Evolutionary conservation across 2,329 filamentous ascomycete genomes (phyloP).

Genomic region (Aspergillus texensis): DNA sequence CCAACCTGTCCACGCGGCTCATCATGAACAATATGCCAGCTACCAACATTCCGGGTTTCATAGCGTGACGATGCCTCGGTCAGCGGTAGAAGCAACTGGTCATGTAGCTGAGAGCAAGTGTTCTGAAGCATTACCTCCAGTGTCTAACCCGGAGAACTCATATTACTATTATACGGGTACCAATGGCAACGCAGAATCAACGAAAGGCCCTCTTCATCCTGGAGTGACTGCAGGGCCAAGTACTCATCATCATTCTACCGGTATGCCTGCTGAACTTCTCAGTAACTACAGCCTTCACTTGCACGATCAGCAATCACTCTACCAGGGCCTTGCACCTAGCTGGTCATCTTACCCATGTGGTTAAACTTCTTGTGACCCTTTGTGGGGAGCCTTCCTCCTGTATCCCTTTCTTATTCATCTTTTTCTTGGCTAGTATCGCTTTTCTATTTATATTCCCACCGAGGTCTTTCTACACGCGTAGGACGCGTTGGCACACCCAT

Average conservation of each 20-base stretch:
- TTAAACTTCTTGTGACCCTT: constrained; percentile 7
- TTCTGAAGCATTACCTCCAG: constrained; percentile 12
- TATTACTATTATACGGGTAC: constrained; percentile 30
- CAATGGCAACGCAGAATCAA: constrained; percentile 15
- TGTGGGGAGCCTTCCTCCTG: background rate
- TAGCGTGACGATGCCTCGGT: constrained; percentile 24
- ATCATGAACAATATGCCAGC: constrained; percentile 22
- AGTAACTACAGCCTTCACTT: constrained; percentile 28
- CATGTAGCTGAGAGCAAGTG: constrained; percentile 19
- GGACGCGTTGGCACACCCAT: background rate
- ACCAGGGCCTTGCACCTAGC: constrained; percentile 16
- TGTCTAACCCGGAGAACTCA: constrained; percentile 19
- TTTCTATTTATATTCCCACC: background rate
- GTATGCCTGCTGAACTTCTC: constrained; percentile 28
- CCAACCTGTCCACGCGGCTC: constrained; percentile 22
- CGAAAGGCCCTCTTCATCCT: constrained; percentile 21
- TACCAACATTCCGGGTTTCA: constrained; percentile 27
- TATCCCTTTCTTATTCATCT: background rate
- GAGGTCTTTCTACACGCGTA: background rate
- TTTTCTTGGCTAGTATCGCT: background rate
- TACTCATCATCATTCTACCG: constrained; percentile 20
- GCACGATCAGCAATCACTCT: constrained; percentile 24
- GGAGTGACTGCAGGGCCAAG: constrained; percentile 19
- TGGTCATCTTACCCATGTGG: constrained; percentile 25
- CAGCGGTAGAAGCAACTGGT: constrained; percentile 19